Conservation (phyloP, 2,329 filamentous ascomycete species). For the Neopestalotiopsis sp. region DNA sequence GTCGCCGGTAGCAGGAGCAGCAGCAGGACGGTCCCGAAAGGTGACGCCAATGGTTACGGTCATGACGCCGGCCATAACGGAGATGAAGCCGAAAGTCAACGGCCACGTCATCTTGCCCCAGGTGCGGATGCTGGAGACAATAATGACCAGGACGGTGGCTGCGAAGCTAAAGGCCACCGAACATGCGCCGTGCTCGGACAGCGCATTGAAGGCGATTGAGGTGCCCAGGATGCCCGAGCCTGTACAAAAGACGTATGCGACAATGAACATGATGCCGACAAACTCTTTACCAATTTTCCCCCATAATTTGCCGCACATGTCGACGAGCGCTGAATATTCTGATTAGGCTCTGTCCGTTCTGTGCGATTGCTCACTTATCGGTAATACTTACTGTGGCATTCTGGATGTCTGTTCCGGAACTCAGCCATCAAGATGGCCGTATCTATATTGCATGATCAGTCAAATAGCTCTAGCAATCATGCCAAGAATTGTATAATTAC, state of each 20-base stretch:
- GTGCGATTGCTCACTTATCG: too few relatives aligned
- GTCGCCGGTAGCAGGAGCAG: slow-evolving; percentile 61
- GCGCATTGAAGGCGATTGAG: slow-evolving; percentile 63
- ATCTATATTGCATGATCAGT: slow-evolving; percentile 36
- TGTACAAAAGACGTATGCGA: slow-evolving; percentile 61
- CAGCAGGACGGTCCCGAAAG: slow-evolving; percentile 59
- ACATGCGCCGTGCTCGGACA: slow-evolving; percentile 63
- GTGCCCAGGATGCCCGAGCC: slow-evolving; percentile 65
- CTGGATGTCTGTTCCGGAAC: slow-evolving; percentile 44
- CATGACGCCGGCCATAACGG: slow-evolving; percentile 62
- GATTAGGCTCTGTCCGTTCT: background rate
- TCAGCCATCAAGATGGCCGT: slow-evolving; percentile 40
- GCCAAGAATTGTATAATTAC: background rate
- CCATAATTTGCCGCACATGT: slow-evolving; percentile 64
- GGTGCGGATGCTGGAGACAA: slow-evolving; percentile 55
- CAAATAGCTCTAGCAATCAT: background rate
- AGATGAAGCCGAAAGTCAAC: slow-evolving; percentile 64
- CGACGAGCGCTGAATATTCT: slow-evolving; percentile 39
- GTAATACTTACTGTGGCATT: slow-evolving; percentile 38
- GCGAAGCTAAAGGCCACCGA: slow-evolving; percentile 63
- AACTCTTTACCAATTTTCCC: slow-evolving; percentile 58
- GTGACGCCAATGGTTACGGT: slow-evolving; percentile 64
- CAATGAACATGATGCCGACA: slow-evolving; percentile 60
- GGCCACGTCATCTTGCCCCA: slow-evolving; percentile 66
- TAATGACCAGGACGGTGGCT: slow-evolving; percentile 51